Base-by-base conservation (phyloP, 2,329 filamentous ascomycete species). In the Monosporascus sp. region DNA sequence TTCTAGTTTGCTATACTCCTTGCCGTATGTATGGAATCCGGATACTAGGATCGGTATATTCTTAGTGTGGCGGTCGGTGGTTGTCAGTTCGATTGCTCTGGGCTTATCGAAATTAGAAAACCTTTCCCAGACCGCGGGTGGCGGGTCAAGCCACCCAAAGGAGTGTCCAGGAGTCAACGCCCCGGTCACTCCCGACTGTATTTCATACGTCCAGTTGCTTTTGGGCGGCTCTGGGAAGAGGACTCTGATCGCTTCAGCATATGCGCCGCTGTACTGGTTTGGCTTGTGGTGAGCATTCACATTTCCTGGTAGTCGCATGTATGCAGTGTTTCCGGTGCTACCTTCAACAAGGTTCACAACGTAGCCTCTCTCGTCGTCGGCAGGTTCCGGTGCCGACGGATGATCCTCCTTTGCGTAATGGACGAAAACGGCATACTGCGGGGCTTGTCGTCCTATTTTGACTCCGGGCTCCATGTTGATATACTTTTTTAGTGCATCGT, bases 181-280 rank as follows among this genome's bases (percentile, higher is more conserved):
- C 39, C 45, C 43, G 39, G 43, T 17, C 25, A 3, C 24, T 17
- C 31, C 47, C 37, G 3, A 57, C 37, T 11, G 47, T 18, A 15
- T 50, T 47, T 49, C 50, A 57, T 41, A 54, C 6, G 22, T 35
- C 47, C n/a, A 44, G 20, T 44, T 14, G 6, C 5, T 5, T n/a
- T 58, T 55, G 7, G 50, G 49, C 7, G 3, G 0, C 5, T 52
- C 7, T 3, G 22, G 51, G 25, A 50, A 55, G 20, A 63, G 50
- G 18, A 52, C 17, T n/a, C 51, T 44, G 52, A 65, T 59, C 3
- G 57, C 56, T 11, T 49, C 47, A 25, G 18, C 24, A 47, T 63
- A 64, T 22, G 63, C 58, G 5, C 8, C n/a, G 20, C 44, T 50
- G 25, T 60, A 59, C 18, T 64, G 62, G 20, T 63, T 63, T 24